Evolutionary conservation across 2,329 filamentous ascomycete genomes (phyloP), one percentile per base, ranked within the genome.

Genomic region (Escovopsis sp.): DNA sequence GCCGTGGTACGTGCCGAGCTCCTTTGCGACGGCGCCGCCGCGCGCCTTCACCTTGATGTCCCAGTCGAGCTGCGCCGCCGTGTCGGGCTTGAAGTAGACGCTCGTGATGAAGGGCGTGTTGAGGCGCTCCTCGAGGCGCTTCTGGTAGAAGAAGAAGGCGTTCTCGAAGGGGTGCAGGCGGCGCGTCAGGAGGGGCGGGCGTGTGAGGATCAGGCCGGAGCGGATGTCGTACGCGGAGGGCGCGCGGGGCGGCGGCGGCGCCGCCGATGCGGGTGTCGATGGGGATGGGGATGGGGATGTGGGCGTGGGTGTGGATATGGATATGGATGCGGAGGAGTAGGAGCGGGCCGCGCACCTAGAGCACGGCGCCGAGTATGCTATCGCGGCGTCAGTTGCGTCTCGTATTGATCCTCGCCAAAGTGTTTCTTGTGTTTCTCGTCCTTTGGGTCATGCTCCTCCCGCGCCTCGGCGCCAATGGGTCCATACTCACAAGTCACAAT

Each of bases 81-180:
- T 94, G 57, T 85, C 85, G 52, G 80, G 80, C 69, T 94, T 94
- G 75, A 88, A 94, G 73, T 94, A 98, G 66, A 96, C 91, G 59
- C 84, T 84, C 51, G 84, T 78, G 44, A 83, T 83, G 62, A 96
- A 98, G 2, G 88, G 85, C 4, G 91, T 73, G 18, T 81, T 79
- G 41, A 94, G 73, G 36, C 91, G 84, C 70, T 98, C 91, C 63
- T 96, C 94, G 47, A 98, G 73, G 12, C 91, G 86, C 55, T 89
- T 89, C 67, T 98, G 91, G 68, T 98, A 98, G 60, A 98, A 87
- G 70, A 82, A 94, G 66, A 82, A 96, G 49, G 89, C 73, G 57
- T 86, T 83, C 64, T 98, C 91, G 64, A 98, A 96, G 11, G 85
- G 72, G 32, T 83, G 84, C 42, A 89, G 79, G 47, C 82, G 72